A percentile compares a stretch with the other conserved stretches of the same genome.
Evolutionary conservation across 257 asterid species (phyloP).

Genomic region (Fraxinus anomala): DNA sequence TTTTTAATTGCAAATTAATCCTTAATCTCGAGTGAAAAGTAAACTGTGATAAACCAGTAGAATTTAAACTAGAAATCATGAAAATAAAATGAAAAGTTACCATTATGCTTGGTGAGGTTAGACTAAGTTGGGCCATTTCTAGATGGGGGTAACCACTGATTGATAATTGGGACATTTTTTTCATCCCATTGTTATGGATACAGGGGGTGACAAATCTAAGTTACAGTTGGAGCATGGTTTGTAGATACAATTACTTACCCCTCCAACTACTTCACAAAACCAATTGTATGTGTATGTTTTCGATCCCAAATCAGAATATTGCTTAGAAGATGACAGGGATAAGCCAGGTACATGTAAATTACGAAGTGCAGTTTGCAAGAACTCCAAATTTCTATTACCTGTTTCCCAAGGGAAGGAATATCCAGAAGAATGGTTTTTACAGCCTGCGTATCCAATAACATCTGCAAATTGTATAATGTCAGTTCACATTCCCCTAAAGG

Average conservation of each 20-base stretch:
- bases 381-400: slow-evolving; percentile 50
- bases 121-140: background rate
- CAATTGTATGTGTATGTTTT: background rate
- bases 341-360: background rate
- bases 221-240: background rate
- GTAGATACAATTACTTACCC: background rate
- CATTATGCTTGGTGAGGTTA: background rate
- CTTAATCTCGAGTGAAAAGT: background rate
- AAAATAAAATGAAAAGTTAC: background rate
- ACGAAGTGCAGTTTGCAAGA: background rate
- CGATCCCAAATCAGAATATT: slow-evolving; percentile 1
- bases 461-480: slow-evolving; percentile 56
- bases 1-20: background rate
- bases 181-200: background rate
- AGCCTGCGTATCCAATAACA: slow-evolving; percentile 97
- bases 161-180: background rate
- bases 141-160: background rate
- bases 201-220: background rate
- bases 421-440: slow-evolving; percentile 93
- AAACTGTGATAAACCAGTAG: background rate
- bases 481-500: slow-evolving; percentile 2
- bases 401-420: slow-evolving; percentile 89
- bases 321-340: background rate
- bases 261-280: background rate
- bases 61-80: background rate